Base-by-base conservation (phyloP, 2,329 filamentous ascomycete genomes). In the Ophiognomonia clavigignenti-juglandacearum region DNA sequence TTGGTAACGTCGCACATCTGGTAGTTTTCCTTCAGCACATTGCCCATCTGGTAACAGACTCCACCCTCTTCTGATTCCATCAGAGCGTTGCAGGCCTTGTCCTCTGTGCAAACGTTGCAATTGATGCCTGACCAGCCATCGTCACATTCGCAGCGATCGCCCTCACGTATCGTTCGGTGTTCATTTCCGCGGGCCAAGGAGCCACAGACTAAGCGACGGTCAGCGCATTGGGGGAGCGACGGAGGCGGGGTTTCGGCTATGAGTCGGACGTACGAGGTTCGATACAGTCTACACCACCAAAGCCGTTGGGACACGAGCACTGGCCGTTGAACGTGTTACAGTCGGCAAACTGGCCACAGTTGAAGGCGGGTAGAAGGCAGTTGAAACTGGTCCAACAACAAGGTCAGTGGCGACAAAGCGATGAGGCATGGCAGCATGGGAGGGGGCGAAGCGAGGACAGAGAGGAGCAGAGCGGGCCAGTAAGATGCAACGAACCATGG, bases 1-100 rank as follows among this genome's bases (percentile, higher is more conserved):
- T 98, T 98, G 47, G 91, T 97, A 55, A 98, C 93, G 65, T 95
- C 88, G 69, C 93, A 98, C 72, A 96, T 93, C 69, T 98, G 95
- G 69, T 90, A 92, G 71, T 97, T 98, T 68, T 95, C 83, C 58
- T 93, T 90, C 53, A 97, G 85, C 10, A 95, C 85, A 56, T 95
- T 82, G 38, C 92, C 92, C 56, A 92, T 85, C 60, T 88, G 85
- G 64, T 96, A 97, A 70, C 93, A 98, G 10, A 96, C 83, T 26
- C 90, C 93, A 38, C 85, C 89, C 52, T 88, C 79, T 4, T 80
- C 80, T 13, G 85, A 82, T 4, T 88, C 88, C 83, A 95, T 95
- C 67, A 98, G 73, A 27, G 88, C 83, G 63, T 93, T 82, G 61
- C 93, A 98, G 14, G 87, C 91, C 56, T 85, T 73, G 63, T 97